Evolutionary conservation across 305 asterid species (phyloP).

Genomic region (Solanum hybrid): DNA sequence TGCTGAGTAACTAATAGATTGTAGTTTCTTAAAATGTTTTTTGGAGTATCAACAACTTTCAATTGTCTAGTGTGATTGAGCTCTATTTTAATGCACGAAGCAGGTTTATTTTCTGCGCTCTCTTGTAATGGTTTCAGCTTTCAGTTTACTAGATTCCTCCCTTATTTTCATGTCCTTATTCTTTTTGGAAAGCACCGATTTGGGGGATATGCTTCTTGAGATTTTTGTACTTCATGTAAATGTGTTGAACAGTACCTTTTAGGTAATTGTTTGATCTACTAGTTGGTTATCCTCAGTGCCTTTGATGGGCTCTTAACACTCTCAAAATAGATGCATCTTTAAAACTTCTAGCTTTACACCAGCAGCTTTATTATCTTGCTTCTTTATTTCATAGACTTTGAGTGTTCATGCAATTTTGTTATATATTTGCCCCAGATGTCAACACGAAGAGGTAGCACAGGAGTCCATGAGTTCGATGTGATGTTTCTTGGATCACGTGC

Average conservation of each 20-base stretch:
- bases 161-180: neutral
- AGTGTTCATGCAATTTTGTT: neutral
- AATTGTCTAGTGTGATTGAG: neutral
- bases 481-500: slow-evolving; percentile 60
- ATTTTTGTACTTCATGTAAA: neutral
- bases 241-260: slow-evolving; percentile 3
- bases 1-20: neutral
- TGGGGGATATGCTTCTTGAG: neutral
- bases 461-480: slow-evolving; percentile 82
- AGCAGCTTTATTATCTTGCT: neutral
- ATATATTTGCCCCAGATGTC: slow-evolving; percentile 54
- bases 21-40: neutral
- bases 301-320: neutral
- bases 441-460: slow-evolving; percentile 70
- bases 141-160: neutral
- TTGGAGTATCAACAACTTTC: neutral
- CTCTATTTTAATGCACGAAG: neutral
- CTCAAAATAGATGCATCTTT: neutral
- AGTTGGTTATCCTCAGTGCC: neutral
- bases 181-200: neutral
- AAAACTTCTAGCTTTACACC: neutral
- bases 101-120: neutral
- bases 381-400: neutral
- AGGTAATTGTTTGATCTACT: neutral
- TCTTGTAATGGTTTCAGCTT: neutral